Evolutionary conservation across 225 moss, liverwort and hornwort species (phyloP).

Genomic region (Rhytidiadelphus loreus): DNA sequence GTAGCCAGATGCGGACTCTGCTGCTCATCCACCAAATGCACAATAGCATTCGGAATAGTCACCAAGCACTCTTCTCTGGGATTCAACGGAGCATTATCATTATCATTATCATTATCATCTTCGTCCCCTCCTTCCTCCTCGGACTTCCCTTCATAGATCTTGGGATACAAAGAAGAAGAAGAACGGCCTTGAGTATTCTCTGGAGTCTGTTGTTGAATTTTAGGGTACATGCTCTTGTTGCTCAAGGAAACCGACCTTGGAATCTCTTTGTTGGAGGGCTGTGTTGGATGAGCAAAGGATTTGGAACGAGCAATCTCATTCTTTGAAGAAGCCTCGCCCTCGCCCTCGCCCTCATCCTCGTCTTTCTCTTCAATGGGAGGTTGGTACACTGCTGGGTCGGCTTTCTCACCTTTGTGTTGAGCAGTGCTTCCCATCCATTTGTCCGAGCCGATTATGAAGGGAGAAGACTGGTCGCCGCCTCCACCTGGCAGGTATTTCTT

Average conservation of each 20-base stretch:
- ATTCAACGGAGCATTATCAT: conserved; percentile 8
- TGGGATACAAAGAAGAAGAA: conserved; percentile 8
- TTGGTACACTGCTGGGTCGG: background rate
- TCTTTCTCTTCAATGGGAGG: background rate
- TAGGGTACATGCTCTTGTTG: background rate
- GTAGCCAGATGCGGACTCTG: conserved; percentile 65
- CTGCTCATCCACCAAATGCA: conserved; percentile 70
- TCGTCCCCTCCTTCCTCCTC: background rate
- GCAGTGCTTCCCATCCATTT: conserved; percentile 62
- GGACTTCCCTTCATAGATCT: conserved; percentile 25
- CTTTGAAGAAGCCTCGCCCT: background rate
- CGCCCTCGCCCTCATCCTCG: background rate
- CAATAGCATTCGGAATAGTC: conserved; percentile 59
- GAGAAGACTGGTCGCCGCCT: conserved; percentile 5
- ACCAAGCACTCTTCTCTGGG: conserved; percentile 62
- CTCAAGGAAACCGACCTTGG: conserved; percentile 7
- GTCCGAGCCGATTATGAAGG: conserved; percentile 71
- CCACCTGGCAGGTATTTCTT: conserved; percentile 45
- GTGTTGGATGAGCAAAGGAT: background rate
- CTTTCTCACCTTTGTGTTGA: conserved; percentile 24
- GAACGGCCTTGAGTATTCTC: background rate
- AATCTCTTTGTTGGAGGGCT: background rate
- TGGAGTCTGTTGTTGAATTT: background rate
- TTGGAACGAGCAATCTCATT: background rate
- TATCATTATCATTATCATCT: background rate